Evolutionary conservation across 2,329 filamentous ascomycete species (phyloP).

Genomic region (Ceratocystis cacaofunesta): DNA sequence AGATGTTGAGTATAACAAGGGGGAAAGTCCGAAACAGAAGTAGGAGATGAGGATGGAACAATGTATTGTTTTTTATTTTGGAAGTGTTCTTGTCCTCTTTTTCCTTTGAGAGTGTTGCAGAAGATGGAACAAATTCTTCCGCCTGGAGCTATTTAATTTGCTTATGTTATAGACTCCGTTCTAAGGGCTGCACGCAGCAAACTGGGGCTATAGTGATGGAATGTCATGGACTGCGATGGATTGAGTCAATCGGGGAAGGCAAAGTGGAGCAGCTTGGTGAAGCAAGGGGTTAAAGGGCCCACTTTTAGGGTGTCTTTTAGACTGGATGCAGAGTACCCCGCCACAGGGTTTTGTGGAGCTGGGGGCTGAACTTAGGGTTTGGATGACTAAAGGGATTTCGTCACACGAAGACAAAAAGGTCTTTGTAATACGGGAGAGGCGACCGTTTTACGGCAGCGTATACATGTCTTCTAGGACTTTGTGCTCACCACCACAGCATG

Average conservation of each 20-base stretch:
- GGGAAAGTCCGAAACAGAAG: background rate
- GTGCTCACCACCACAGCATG: background rate
- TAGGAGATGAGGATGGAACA: background rate
- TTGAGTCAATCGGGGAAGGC: constrained; percentile 14
- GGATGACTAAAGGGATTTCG: background rate
- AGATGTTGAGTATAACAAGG: background rate
- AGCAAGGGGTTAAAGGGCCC: background rate
- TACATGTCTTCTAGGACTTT: background rate
- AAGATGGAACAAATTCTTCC: background rate
- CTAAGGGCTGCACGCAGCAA: background rate
- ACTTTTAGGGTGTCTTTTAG: background rate
- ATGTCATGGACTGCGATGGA: constrained; percentile 16
- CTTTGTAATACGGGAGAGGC: background rate
- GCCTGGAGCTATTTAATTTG: background rate
- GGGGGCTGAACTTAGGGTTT: background rate
- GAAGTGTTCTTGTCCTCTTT: background rate
- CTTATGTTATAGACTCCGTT: constrained; percentile 2
- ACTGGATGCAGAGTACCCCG: background rate
- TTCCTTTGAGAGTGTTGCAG: background rate
- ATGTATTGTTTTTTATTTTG: background rate
- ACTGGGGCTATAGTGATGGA: constrained; percentile 10
- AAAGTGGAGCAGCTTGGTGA: constrained; percentile 12
- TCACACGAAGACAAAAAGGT: background rate
- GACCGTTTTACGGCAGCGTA: background rate
- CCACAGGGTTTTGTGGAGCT: background rate